These are phyloP conservation scores for Russula earlei DNA, from an alignment of 768 basidiomycete species.

Conservation along the genomic window DNA sequence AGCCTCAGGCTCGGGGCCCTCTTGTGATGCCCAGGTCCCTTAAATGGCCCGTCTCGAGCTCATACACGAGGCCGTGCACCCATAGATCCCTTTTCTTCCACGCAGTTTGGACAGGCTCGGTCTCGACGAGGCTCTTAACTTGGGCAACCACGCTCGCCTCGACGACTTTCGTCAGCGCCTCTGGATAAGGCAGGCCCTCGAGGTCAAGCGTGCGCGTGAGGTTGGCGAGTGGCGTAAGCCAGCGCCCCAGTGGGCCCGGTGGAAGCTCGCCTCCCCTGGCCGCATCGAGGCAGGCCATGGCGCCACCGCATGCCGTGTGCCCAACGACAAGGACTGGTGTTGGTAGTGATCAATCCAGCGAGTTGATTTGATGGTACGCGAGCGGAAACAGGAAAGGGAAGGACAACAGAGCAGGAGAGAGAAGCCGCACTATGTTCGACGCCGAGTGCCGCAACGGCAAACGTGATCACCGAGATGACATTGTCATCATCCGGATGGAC, in stretches of 20 bases:
- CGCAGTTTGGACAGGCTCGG: slow-evolving; percentile 21
- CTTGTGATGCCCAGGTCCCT: slow-evolving; percentile 22
- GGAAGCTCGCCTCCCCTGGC: slow-evolving; percentile 27
- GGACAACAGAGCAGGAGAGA: no score
- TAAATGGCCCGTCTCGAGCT: slow-evolving; percentile 25
- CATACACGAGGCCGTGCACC: slow-evolving; percentile 47
- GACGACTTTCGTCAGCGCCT: slow-evolving; percentile 25
- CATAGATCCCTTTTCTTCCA: slow-evolving; percentile 34
- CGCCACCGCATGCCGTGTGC: slow-evolving; percentile 79
- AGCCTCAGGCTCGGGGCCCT: background rate
- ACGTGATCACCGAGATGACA: slow-evolving; percentile 61
- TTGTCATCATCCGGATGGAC: slow-evolving; percentile 64
- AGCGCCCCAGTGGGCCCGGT: slow-evolving; percentile 46
- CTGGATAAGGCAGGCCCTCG: slow-evolving; percentile 27
- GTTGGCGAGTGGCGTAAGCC: slow-evolving; percentile 59
- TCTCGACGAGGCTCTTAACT: slow-evolving; percentile 23
- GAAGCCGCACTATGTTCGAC: slow-evolving; percentile 65
- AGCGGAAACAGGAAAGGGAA: background rate
- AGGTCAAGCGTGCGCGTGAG: slow-evolving; percentile 42
- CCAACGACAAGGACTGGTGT: slow-evolving; percentile 73
- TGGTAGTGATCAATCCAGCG: background rate
- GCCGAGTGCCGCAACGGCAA: slow-evolving; percentile 59
- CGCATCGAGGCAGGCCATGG: slow-evolving; percentile 43
- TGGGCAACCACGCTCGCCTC: slow-evolving; percentile 21
- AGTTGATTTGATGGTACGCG: background rate